Evolutionary conservation across 192 early-diverging fungal species (phyloP).

Genomic region (Backusella sp.): DNA sequence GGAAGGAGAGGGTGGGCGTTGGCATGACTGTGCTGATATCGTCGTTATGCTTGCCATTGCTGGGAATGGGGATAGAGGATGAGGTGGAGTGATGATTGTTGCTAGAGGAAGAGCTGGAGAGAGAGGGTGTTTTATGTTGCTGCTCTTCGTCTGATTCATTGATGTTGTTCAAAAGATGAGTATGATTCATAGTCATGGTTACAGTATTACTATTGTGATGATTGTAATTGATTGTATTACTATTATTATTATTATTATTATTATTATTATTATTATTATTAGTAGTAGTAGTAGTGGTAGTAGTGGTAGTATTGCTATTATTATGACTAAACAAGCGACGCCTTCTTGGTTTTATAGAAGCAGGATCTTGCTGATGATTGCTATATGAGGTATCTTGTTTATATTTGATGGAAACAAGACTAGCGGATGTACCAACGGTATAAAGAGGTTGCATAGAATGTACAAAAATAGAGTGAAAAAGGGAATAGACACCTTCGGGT

Average conservation of each 20-base stretch:
- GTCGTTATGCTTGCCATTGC: neutral
- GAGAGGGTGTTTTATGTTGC: neutral
- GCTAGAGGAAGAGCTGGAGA: neutral
- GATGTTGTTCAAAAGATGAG: neutral
- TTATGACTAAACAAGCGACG: conserved; percentile 18
- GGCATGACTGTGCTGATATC: neutral
- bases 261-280: neutral
- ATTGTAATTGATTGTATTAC: neutral
- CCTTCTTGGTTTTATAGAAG: conserved; percentile 7
- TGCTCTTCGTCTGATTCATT: conserved; percentile 13
- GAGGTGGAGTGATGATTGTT: neutral
- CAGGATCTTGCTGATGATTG: conserved; percentile 13
- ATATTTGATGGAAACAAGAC: conserved; percentile 56
- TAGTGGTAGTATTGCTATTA: neutral
- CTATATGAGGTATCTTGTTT: conserved; percentile 40
- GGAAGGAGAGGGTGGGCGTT: conserved; percentile 22
- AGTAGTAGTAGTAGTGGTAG: neutral
- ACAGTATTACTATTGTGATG: neutral
- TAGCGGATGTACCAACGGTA: conserved; percentile 45
- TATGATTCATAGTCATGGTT: neutral
- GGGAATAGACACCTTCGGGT: conserved; percentile 50
- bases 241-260: neutral
- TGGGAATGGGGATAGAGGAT: neutral
- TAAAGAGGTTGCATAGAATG: conserved; percentile 43
- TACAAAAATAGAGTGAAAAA: conserved; percentile 46